phyloP scores from a whole-genome alignment of 78 protist genomes.

The Diacronema lutheri region DNA sequence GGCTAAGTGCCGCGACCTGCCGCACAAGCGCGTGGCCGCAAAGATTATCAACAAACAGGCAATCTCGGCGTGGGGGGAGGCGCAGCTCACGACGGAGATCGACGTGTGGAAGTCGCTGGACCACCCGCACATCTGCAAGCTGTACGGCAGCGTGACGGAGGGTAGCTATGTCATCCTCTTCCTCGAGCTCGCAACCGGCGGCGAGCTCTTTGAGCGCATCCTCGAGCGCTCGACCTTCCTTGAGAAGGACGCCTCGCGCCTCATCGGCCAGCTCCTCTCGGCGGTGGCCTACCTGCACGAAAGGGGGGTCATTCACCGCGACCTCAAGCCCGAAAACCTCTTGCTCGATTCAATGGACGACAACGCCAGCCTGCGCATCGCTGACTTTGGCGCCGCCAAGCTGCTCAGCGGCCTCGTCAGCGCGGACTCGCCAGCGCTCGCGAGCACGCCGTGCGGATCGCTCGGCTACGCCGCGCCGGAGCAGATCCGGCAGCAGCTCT shows the following conservation, averaged over 20 bases:
- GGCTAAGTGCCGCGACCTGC: no score
- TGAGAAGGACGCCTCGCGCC: neutral
- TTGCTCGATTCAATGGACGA: neutral
- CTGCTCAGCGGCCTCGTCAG: neutral
- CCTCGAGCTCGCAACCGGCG: neutral
- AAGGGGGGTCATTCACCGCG: neutral
- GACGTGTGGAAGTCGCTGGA: neutral
- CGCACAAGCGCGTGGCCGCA: neutral
- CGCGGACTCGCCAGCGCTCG: neutral
- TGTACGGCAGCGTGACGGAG: neutral
- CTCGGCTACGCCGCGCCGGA: slow-evolving; percentile 1
- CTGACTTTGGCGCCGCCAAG: neutral
- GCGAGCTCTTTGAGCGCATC: slow-evolving; percentile 4
- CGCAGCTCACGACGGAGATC: neutral
- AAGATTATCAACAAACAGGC: neutral
- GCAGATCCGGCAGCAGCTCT: neutral
- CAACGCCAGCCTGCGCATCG: neutral
- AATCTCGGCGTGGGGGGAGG: neutral
- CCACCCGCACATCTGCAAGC: neutral
- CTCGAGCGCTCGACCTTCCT: neutral
- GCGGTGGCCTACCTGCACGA: neutral
- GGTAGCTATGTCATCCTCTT: neutral
- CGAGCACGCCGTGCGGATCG: slow-evolving; percentile 1
- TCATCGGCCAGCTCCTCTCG: neutral
- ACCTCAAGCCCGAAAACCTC: neutral